These are phyloP conservation scores for Podospora appendiculata DNA, from an alignment of 495 filamentous ascomycete genomes.

Conservation along the genomic window DNA sequence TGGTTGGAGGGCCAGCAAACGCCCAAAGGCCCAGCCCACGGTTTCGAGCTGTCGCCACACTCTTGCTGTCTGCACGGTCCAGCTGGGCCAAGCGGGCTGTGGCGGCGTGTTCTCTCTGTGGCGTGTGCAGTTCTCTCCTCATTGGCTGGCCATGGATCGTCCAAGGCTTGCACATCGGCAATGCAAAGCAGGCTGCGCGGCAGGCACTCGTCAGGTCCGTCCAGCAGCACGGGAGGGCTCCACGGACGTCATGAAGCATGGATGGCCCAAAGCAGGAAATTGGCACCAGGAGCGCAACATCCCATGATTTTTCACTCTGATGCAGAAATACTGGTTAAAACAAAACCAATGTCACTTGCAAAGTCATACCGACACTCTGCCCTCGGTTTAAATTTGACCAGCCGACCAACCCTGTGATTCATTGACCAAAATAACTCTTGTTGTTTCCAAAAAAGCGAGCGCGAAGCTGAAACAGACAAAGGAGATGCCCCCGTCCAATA, in stretches of 20 bases:
- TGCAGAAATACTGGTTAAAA: neutral
- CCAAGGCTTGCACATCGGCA: no score
- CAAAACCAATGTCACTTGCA: neutral
- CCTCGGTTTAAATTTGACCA: neutral
- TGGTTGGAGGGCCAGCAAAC: no score
- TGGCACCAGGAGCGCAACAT: neutral
- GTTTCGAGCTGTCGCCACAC: conserved; percentile 9
- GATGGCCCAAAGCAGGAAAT: conserved; percentile 3
- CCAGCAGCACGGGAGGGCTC: neutral
- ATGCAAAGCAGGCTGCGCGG: no score
- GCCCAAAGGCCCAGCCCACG: no score
- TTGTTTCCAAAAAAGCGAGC: neutral
- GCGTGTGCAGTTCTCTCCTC: neutral
- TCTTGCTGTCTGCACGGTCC: neutral
- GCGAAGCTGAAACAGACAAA: conserved; percentile 19
- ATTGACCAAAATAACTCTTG: neutral
- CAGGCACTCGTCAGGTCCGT: no score
- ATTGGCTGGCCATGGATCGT: no score
- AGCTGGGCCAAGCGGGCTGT: neutral
- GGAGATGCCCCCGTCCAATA: conserved; percentile 6
- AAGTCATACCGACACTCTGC: neutral
- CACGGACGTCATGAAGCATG: conserved; percentile 1
- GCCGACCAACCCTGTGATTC: neutral
- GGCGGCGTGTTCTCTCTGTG: conserved; percentile 2
- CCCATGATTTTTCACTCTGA: neutral